Percentiles rank a stretch among this genome's conserved stretches.
Conservation (phyloP, 108 stramenopile genomes). For the Halocafeteria seosinensis region DNA sequence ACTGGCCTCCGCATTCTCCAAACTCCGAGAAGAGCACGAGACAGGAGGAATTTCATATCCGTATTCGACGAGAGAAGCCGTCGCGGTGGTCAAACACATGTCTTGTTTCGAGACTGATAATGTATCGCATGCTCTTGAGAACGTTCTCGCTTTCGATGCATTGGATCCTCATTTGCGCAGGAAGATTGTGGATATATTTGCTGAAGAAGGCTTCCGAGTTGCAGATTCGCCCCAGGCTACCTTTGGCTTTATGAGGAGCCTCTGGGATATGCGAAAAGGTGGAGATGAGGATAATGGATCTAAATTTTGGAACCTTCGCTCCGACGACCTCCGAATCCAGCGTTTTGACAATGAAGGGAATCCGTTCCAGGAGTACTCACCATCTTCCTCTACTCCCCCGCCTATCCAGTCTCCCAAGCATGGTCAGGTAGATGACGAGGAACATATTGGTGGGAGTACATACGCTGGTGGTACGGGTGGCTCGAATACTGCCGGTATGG, state of each 20-base stretch:
- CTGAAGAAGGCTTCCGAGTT: background rate
- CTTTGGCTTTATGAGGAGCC: background rate
- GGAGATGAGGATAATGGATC: background rate
- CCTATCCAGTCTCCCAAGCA: constrained; percentile 8
- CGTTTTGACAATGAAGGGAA: background rate
- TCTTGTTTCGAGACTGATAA: constrained; percentile 54
- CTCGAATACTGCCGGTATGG: constrained; percentile 65
- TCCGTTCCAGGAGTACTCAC: background rate
- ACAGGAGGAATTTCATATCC: constrained; percentile 53
- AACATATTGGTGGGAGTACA: constrained; percentile 51
- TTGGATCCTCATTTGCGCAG: constrained; percentile 23
- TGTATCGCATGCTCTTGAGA: constrained; percentile 41
- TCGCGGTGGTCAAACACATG: constrained; percentile 57
- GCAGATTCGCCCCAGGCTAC: background rate
- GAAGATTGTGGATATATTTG: background rate
- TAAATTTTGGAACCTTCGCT: background rate
- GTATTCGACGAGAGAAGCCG: constrained; percentile 55
- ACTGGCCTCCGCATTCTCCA: constrained; percentile 43
- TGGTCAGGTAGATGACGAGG: constrained; percentile 19
- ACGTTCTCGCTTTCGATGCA: constrained; percentile 60
- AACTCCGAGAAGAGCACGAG: constrained; percentile 46
- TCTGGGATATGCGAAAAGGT: background rate
- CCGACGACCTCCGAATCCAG: too few relatives aligned
- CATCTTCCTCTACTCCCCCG: background rate
- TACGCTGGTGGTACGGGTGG: constrained; percentile 81